These are phyloP conservation scores for Jackrogersella multiformis DNA, from an alignment of 495 filamentous ascomycete species.

Conservation along the genomic window DNA sequence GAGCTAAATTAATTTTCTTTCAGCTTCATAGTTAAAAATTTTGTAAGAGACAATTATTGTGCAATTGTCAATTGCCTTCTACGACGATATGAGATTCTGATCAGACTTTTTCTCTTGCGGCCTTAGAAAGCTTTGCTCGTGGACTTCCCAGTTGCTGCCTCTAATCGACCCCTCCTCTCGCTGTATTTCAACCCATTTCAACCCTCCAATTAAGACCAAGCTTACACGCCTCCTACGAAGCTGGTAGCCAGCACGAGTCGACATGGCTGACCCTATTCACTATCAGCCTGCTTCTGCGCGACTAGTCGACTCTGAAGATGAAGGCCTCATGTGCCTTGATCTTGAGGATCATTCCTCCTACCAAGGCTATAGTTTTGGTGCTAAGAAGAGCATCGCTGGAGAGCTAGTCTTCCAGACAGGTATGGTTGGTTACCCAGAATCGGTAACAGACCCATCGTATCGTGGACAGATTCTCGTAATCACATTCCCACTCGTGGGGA, in stretches of 20 bases:
- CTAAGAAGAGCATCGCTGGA: slow-evolving; percentile 88
- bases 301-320: slow-evolving; percentile 56
- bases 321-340: slow-evolving; percentile 79
- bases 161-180: slow-evolving; percentile 15
- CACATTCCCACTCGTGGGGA: slow-evolving; percentile 89
- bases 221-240: slow-evolving; percentile 4
- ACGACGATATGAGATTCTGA: slow-evolving; percentile 36
- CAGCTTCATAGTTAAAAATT: slow-evolving; percentile 17
- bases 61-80: slow-evolving; percentile 24
- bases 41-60: slow-evolving; percentile 13
- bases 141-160: slow-evolving; percentile 41
- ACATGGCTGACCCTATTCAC: slow-evolving; percentile 53
- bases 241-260: slow-evolving; percentile 11
- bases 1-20: slow-evolving; percentile 7
- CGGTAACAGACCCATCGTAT: slow-evolving; percentile 91
- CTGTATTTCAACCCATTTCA: slow-evolving; percentile 6
- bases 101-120: slow-evolving; percentile 24
- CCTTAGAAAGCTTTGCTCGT: slow-evolving; percentile 35
- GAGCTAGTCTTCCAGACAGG: slow-evolving; percentile 99
- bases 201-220: not conserved
- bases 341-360: slow-evolving; percentile 88
- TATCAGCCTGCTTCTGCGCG: slow-evolving; percentile 66
- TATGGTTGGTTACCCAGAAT: slow-evolving; percentile 99
- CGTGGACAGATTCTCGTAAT: slow-evolving; percentile 91
- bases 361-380: slow-evolving; percentile 94